Conservation (phyloP, 257 asterid species). For the Apocynum venetum region DNA sequence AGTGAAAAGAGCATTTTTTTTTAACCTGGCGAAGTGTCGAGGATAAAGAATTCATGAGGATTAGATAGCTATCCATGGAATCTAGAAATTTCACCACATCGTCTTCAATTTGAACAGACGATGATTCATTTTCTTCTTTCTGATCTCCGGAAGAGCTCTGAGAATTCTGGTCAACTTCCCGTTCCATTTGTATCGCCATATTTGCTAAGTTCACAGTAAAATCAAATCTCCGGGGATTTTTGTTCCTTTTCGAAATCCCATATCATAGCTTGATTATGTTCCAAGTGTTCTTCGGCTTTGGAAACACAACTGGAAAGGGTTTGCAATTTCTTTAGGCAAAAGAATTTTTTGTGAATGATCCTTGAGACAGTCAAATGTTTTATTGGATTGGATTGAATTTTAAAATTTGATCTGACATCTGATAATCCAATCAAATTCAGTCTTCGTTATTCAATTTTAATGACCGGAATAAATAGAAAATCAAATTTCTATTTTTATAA, state of each 20-base stretch:
- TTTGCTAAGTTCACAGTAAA: neutral
- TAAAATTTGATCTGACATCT: no score
- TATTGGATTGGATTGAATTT: no score
- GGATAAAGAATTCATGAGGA: constrained; percentile 57
- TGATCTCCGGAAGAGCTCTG: constrained; percentile 1
- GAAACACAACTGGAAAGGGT: no score
- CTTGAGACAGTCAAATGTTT: no score
- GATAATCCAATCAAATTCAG: no score
- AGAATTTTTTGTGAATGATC: no score
- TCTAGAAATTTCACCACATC: constrained; percentile 59
- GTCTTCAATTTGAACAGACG: constrained; percentile 18
- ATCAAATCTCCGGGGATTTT: neutral
- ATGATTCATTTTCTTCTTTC: neutral
- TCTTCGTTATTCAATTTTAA: no score
- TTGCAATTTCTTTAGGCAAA: no score
- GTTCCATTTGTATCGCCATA: neutral
- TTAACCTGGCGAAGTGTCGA: constrained; percentile 85
- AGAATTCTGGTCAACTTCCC: neutral
- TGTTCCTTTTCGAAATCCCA: neutral
- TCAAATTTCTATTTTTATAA: no score
- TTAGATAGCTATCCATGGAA: constrained; percentile 64
- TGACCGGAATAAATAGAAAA: no score
- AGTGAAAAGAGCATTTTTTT: neutral
- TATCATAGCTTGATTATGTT: neutral
- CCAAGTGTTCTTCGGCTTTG: no score